Evolutionary conservation across 2,329 filamentous ascomycete genomes (phyloP), one percentile per base, ranked within the genome.

Genomic region (Exserohilum turcica): DNA sequence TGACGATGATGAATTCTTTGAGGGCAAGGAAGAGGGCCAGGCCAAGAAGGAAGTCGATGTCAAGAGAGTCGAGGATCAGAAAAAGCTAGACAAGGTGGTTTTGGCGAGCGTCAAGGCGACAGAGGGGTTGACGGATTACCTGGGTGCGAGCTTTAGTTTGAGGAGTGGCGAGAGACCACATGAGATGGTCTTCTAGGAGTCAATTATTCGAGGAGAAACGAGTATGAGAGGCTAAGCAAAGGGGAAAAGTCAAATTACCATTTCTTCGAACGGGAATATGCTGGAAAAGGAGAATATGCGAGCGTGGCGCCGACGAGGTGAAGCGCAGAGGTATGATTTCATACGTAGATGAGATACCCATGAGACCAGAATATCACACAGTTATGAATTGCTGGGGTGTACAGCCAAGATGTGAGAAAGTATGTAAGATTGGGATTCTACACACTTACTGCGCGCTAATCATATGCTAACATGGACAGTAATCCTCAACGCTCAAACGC

Each of bases 131-230:
- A 83, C 88, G 78, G 89, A 87, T 80, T 99, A 99, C 86, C 89
- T 99, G 72, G 85, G 85, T 75, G 90, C 89, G 79, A 91, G 89
- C 77, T 99, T 99, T 89, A 95, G 90, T 85, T 86, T 99, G 82
- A 89, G 92, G 83, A 96, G 93, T 84, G 92, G 93, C 77, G 93
- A 99, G 86, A 91, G 92, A 86, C 94, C 94, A 79, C 94, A 99
- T 83, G 92, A 96, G 87, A 97, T 99, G 94, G 90, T 91, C 81
- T 99, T 93, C 85, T 99, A 63, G n/a, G n/a, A n/a, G n/a, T n/a
- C n/a, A n/a, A n/a, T n/a, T 6, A 10, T 24, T 19, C 36, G 21
- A 24, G 21, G 21, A n/a, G n/a, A 24, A 5, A 19, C 36, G 36
- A 24, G 2, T n/a, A n/a, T n/a, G 12, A 19, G 3, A 6, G 5